Conservation (phyloP, 495 filamentous ascomycete species). For the Gamarada debralockiae region DNA sequence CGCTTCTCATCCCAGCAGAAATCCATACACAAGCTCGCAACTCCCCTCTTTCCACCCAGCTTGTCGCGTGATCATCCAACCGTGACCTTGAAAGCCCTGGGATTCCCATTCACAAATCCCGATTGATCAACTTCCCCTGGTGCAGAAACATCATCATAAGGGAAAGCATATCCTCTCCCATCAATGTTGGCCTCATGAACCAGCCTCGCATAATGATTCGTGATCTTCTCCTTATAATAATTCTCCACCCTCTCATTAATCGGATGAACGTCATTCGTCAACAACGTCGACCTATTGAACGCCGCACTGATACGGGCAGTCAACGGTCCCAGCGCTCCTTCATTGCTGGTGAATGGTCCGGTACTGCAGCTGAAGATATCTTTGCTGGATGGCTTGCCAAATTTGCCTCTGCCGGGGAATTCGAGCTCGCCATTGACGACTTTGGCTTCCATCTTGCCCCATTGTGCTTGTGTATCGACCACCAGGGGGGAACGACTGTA, state of each 20-base stretch:
- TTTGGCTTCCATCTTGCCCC: slow-evolving; percentile 43
- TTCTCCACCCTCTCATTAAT: slow-evolving; percentile 47
- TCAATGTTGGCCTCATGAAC: slow-evolving; percentile 60
- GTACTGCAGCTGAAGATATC: slow-evolving; percentile 72
- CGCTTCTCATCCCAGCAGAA: no score
- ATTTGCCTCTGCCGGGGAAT: slow-evolving; percentile 46
- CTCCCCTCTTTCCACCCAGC: no score
- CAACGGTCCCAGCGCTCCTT: slow-evolving; percentile 46
- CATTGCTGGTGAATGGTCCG: slow-evolving; percentile 56
- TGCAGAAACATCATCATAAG: slow-evolving; percentile 70
- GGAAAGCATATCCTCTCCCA: slow-evolving; percentile 68
- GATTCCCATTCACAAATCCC: slow-evolving; percentile 35
- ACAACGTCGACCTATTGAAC: slow-evolving; percentile 63
- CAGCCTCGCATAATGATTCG: slow-evolving; percentile 45
- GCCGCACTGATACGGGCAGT: slow-evolving; percentile 62
- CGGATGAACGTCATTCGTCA: slow-evolving; percentile 46
- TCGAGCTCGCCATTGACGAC: slow-evolving; percentile 37
- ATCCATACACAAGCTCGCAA: no score
- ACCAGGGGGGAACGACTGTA: slow-evolving; percentile 46
- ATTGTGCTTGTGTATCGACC: slow-evolving; percentile 18
- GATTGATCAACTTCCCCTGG: slow-evolving; percentile 54
- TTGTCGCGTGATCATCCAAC: slow-evolving; percentile 5
- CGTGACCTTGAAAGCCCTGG: slow-evolving; percentile 13
- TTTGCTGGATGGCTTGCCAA: slow-evolving; percentile 50
- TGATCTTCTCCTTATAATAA: slow-evolving; percentile 42